Conservation (phyloP, 1,284 basidiomycete genomes). For the Rhodofomes roseus region DNA sequence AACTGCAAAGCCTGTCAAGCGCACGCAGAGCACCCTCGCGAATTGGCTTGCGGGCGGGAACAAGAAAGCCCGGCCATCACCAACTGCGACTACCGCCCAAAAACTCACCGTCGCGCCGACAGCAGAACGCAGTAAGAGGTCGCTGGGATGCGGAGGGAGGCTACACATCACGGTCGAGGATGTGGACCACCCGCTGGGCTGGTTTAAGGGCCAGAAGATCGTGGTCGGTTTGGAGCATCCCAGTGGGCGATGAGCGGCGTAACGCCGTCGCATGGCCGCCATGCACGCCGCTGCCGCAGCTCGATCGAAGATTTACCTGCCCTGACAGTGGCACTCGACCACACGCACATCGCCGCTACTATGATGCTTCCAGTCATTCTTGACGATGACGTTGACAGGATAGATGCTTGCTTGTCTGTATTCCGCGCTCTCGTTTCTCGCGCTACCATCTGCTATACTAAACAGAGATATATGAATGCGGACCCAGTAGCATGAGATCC, state of each 20-base stretch:
- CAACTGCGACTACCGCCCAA: neutral
- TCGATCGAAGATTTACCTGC: neutral
- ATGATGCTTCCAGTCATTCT: neutral
- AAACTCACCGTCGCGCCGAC: no score
- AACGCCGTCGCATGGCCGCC: neutral
- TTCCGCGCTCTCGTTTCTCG: neutral
- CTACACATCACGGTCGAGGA: conserved; percentile 14
- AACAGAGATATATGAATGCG: neutral
- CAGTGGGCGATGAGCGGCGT: neutral
- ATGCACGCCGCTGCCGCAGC: neutral
- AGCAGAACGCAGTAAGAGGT: neutral
- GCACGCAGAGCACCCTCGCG: conserved; percentile 15
- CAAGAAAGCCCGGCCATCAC: conserved; percentile 4
- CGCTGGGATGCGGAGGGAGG: conserved; percentile 17
- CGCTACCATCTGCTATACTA: neutral
- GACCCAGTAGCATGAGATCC: neutral
- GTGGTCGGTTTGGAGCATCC: conserved; percentile 15
- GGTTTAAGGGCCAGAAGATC: conserved; percentile 17
- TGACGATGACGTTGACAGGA: neutral
- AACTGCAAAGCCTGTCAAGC: conserved; percentile 6
- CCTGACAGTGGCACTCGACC: neutral
- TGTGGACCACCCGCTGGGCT: conserved; percentile 19
- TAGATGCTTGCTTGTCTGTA: neutral
- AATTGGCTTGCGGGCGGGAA: conserved; percentile 13
- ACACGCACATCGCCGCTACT: neutral